phyloP scores from a whole-genome alignment of 495 filamentous ascomycete genomes.

The Trichocladium antarcticum region DNA sequence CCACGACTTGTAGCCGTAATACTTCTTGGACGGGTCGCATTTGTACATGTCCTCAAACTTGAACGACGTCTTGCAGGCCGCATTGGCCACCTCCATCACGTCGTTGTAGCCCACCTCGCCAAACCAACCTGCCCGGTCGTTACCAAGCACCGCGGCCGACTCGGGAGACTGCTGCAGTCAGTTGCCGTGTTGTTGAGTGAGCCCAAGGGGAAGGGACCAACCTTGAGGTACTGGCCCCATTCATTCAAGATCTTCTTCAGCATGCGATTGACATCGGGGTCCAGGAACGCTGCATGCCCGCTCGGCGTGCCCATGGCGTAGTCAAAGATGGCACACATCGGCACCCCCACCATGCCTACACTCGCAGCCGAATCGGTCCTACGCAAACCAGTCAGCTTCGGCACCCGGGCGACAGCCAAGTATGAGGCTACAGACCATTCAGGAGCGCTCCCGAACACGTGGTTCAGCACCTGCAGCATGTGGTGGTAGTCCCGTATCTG shows the following conservation, averaged over 20 bases:
- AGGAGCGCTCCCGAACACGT: slow-evolving; percentile 51
- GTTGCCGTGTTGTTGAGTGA: neutral
- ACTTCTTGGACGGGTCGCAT: slow-evolving; percentile 37
- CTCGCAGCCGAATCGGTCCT: slow-evolving; percentile 40
- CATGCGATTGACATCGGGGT: slow-evolving; percentile 54
- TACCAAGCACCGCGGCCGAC: slow-evolving; percentile 47
- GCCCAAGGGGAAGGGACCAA: neutral
- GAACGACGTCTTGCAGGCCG: slow-evolving; percentile 28
- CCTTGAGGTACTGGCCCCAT: slow-evolving; percentile 52
- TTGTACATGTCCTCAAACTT: slow-evolving; percentile 43
- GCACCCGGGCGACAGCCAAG: neutral
- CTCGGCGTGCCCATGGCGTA: slow-evolving; percentile 62
- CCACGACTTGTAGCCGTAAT: slow-evolving; percentile 61
- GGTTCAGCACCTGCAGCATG: slow-evolving; percentile 54
- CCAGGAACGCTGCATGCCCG: slow-evolving; percentile 54
- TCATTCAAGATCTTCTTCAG: slow-evolving; percentile 57
- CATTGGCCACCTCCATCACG: slow-evolving; percentile 41
- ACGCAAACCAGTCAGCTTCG: neutral
- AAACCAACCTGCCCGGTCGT: slow-evolving; percentile 50
- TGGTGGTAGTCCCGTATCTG: slow-evolving; percentile 54
- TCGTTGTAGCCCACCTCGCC: slow-evolving; percentile 36
- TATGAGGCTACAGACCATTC: slow-evolving; percentile 28
- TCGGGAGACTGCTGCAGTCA: slow-evolving; percentile 31
- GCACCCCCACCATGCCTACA: slow-evolving; percentile 54
- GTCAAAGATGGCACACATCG: slow-evolving; percentile 58